Evolutionary conservation across 2,329 filamentous ascomycete species (phyloP), one percentile per base, ranked within the genome.

Genomic region (Huntiella moniliformis): DNA sequence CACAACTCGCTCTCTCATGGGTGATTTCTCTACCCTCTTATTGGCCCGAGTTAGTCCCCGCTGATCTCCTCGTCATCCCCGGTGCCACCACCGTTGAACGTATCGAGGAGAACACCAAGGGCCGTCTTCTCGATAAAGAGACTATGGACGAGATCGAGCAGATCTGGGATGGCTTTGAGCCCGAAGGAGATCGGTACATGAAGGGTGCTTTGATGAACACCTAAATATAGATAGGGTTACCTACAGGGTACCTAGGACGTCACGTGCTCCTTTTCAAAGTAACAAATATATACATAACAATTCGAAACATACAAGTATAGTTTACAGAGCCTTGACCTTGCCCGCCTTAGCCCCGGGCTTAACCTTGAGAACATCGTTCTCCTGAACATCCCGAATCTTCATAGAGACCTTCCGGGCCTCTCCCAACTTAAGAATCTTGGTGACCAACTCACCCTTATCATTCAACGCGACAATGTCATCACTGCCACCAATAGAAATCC

Each of bases 401-500:
- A 51, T 51, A 15, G 35, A 48, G 11, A 52, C 38, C 35, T 49
- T 43, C n/a, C 51, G 40, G 8, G 51, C 45, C 48, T 79, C 82
- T 22, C 77, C 86, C 58, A 93, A 67, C 18, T 71, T 70, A 58
- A 74, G 75, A 51, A 96, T 70, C 59, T 77, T 91, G 47, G 73
- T 71, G 5, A 76, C 70, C 51, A 96, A 66, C 48, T 73, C 72
- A 52, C 78, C 77, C 31, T 71, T 68, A 22, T 66, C 61, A 57
- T 87, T 76, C 50, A 96, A 65, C 18, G 73, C 77, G 42, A 75
- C 71, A 47, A 98, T 73, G 50, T 95, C 85, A 57, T 96, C 88
- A 42, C 84, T 77, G 16, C 91, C 91, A 40, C 91, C 91, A 51
- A 96, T 84, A 61, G 82, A 91, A 60, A 79, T 77, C 39, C 85